Evolutionary conservation across 768 basidiomycete species (phyloP), one percentile per base, ranked within the genome.

Genomic region (Atractiella rhizophila): DNA sequence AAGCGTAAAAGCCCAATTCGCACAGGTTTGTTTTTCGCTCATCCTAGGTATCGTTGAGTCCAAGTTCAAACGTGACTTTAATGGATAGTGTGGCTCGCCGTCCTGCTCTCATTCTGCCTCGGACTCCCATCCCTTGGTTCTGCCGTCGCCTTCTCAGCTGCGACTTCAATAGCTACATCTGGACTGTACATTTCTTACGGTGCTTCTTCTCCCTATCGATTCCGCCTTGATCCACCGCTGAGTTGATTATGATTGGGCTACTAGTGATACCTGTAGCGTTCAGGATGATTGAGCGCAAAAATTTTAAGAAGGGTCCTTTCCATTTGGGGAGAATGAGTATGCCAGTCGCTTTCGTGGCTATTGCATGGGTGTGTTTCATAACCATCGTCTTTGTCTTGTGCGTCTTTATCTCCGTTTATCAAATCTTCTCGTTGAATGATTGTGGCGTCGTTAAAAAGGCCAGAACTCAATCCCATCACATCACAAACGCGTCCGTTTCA

Each of bases 121-220:
- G 74, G 68, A 1, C 61, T 79, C 2, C 77, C 77, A 0, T 74
- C 73, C 54, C 62, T 81, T 2, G 75, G 76, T 1, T 73, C 70
- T 48, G 55, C 65, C 0, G 76, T 79, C 4, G 77, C 77, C 51
- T 53, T 70, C 0, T 53, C 63, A 1, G 66, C 66, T 6, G 65
- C 64, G 1, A 66, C 65, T 0, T 75, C 76, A 37, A 51, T 56
- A 8, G 53, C 56, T 0, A 76, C 75, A 0, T 77, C 77, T 41
- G 76, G 76, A 0, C 59, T 77, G 10, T 78, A 78, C 51, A 73
- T 74, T 25, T 75, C 72, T 0, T 81, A 78, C 51, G 73, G 62
- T 13, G 1, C 21, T 42, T 8, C 40, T 29, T 0, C 43, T 43
- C 1, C 45, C 46, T 0, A 46, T 44, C 41, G 19, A 35, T 16